Evolutionary conservation across 805 yeast species (phyloP), one percentile per base, ranked within the genome.

Genomic region (Hyphopichia homilentoma): DNA sequence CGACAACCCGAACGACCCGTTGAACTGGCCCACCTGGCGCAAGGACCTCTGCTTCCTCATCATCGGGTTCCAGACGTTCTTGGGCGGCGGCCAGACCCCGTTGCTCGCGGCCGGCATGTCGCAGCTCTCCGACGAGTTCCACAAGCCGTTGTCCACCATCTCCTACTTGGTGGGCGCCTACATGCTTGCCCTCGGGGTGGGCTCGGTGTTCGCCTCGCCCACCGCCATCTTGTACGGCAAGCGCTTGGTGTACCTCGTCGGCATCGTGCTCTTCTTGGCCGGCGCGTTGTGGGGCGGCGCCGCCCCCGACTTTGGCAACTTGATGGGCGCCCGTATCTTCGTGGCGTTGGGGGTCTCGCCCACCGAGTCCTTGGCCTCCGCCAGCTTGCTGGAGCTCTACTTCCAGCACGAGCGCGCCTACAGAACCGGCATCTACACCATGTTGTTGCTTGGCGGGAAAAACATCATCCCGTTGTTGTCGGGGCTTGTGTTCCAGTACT

Each of bases 11-110:
- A 77, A 79, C 44, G 84, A 78, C 41, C 84, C 84, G 2, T 58
- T 78, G 25, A 79, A 78, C 44, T 77, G 84, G 84, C 81, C 83
- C 1, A 44, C 65, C 6, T 73, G 79, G 76, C 61, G 74, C 25
- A 59, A 81, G 18, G 83, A 77, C 39, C 37, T 74, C 29, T 74
- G 81, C 6, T 54, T 77, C 25, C 41, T 65, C 7, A 70, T 69
- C 12, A 65, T 77, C 21, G 81, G 82, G 4, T 66, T 73, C 43
- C 80, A 73, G 39, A 72, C 77, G 8, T 73, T 77, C 43, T 55
- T 77, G 7, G 77, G 78, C 4, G 84, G 83, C 19, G 83, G 84
- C 20, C 79, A 73, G 52, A 68, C 79, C 3, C 76, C 84, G 3
- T 56, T 78, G 23, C 56, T 77, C 35, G 81, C 83, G 1, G 76